These are phyloP conservation scores for Sugiyamaella japonica DNA, from an alignment of 1,139 yeast genomes.

Conservation along the genomic window DNA sequence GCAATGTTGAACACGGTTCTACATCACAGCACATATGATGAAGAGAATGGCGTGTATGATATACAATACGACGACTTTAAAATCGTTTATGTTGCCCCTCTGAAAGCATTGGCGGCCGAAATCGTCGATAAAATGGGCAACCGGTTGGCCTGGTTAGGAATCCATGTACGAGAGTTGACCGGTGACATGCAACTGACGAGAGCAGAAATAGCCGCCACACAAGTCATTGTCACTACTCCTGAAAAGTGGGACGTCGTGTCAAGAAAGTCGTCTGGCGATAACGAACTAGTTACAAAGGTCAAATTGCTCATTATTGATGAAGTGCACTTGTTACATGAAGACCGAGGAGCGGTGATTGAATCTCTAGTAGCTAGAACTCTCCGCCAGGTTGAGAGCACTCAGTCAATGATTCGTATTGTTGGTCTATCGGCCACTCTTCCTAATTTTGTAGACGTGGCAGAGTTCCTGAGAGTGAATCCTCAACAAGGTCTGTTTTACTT, in stretches of 20 bases:
- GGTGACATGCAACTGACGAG: constrained; percentile 96
- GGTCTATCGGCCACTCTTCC: constrained; percentile 97
- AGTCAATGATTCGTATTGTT: constrained; percentile 91
- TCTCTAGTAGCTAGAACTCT: constrained; percentile 93
- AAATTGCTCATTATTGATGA: constrained; percentile 89
- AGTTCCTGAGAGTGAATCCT: constrained; percentile 87
- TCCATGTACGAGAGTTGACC: constrained; percentile 83
- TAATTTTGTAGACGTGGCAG: constrained; percentile 91
- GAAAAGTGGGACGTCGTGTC: constrained; percentile 99
- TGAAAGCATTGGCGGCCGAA: constrained; percentile 96
- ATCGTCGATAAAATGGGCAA: constrained; percentile 86
- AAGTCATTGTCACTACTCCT: constrained; percentile 93
- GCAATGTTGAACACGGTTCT: constrained; percentile 80
- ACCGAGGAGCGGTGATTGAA: constrained; percentile 96
- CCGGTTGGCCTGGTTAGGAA: constrained; percentile 80
- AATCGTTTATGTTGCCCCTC: constrained; percentile 91
- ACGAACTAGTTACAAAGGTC: constrained; percentile 81
- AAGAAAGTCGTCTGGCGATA: constrained; percentile 82
- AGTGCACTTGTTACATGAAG: constrained; percentile 95
- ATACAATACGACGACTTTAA: constrained; percentile 82
- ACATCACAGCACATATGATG: constrained; percentile 52
- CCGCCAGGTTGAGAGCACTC: constrained; percentile 91
- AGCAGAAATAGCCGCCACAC: constrained; percentile 80
- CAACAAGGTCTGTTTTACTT: constrained; percentile 90
- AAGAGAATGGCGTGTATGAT: constrained; percentile 56